Evolutionary conservation across 148 eudicot genomes (phyloP).

Genomic region (Talinum fruticosum): DNA sequence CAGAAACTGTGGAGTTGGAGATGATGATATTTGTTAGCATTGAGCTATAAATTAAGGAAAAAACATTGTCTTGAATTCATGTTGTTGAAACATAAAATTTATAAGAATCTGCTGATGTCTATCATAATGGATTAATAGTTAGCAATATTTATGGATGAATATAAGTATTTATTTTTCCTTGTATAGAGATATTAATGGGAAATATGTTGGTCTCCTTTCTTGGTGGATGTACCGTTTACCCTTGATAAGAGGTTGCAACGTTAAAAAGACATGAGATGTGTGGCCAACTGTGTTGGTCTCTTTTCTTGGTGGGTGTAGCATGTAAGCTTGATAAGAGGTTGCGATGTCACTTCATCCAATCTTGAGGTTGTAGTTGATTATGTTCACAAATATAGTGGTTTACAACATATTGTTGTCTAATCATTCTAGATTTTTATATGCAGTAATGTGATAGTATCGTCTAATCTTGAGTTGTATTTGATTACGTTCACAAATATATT

Average conservation of each 20-base stretch:
- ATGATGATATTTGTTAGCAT: background rate
- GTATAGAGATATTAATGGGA: background rate
- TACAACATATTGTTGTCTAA: background rate
- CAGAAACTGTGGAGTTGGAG: background rate
- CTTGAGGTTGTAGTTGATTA: slow-evolving; percentile 5
- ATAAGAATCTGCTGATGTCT: background rate
- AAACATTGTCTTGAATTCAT: background rate
- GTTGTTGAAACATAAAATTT: background rate
- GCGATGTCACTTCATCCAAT: background rate
- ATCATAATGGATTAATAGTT: no score
- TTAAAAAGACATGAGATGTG: background rate
- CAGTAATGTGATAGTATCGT: background rate
- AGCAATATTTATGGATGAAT: background rate
- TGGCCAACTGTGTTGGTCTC: background rate
- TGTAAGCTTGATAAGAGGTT: background rate
- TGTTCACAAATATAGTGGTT: background rate
- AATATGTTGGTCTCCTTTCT: background rate
- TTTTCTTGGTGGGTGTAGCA: background rate
- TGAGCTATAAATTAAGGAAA: background rate
- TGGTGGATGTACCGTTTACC: background rate
- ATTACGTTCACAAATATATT: background rate
- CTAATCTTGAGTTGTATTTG: background rate
- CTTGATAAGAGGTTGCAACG: background rate
- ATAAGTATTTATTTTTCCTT: background rate
- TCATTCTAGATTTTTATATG: background rate